Evolutionary conservation across 192 early-diverging fungal species (phyloP).

Genomic region (Coemansia sp.): DNA sequence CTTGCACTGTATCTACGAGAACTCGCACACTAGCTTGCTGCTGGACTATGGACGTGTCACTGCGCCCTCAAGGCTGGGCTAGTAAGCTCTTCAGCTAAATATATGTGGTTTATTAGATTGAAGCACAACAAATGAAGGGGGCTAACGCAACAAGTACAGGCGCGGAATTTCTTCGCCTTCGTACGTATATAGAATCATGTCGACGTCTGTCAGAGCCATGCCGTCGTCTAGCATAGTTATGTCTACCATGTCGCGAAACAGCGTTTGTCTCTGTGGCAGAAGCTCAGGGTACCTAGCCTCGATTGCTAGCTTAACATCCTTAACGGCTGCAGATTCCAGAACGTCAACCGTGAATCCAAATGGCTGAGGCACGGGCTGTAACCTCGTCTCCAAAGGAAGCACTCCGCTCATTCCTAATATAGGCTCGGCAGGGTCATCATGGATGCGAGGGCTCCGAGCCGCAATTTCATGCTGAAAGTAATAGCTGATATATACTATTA

Average conservation of each 20-base stretch:
- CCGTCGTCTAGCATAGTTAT: not conserved
- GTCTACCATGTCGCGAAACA: not conserved
- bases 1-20: conserved; percentile 67
- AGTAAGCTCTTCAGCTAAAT: not conserved
- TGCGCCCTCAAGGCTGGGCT: conserved; percentile 66
- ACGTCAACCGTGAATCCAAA: no score
- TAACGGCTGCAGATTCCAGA: not conserved
- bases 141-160: not conserved
- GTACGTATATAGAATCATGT: no score
- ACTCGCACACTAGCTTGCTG: conserved; percentile 66
- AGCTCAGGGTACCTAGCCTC: not conserved
- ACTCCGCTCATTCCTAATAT: no score
- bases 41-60: conserved; percentile 70
- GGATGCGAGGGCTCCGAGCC: no score
- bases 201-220: not conserved
- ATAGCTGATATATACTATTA: no score
- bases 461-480: no score
- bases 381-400: no score
- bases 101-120: no score
- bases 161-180: no score
- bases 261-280: not conserved
- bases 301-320: not conserved
- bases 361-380: no score
- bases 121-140: not conserved
- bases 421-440: no score